These are phyloP conservation scores for Coemansia sp. DNA, from an alignment of 192 early-diverging fungal genomes.

Conservation along the genomic window DNA sequence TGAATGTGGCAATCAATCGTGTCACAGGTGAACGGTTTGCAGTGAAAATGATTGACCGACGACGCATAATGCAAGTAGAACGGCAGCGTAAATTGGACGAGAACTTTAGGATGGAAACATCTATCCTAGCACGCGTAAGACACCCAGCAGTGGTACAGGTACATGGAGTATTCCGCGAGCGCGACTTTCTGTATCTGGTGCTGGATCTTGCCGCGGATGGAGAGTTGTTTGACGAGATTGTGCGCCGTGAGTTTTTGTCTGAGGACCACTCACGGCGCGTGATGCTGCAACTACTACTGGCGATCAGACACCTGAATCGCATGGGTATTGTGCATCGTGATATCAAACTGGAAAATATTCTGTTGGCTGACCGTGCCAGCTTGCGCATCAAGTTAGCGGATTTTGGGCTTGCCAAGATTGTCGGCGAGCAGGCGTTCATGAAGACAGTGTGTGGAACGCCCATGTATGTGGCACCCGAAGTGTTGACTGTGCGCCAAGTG, in stretches of 20 bases:
- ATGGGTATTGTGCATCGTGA: conserved; percentile 73
- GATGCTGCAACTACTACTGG: conserved; percentile 74
- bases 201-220: conserved; percentile 73
- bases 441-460: conserved; percentile 92
- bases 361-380: conserved; percentile 58
- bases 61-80: conserved; percentile 29
- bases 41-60: conserved; percentile 76
- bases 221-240: conserved; percentile 92
- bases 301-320: conserved; percentile 70
- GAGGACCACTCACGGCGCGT: conserved; percentile 79
- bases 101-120: conserved; percentile 49
- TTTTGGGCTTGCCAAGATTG: conserved; percentile 92
- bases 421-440: conserved; percentile 65
- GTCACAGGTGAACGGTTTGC: conserved; percentile 65
- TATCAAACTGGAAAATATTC: conserved; percentile 81
- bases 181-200: conserved; percentile 51
- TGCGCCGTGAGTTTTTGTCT: conserved; percentile 67
- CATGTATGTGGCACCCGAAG: conserved; percentile 88
- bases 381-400: conserved; percentile 87
- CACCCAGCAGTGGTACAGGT: conserved; percentile 51
- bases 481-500: conserved; percentile 70
- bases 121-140: conserved; percentile 50
- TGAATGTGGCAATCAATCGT: conserved; percentile 63
- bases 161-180: conserved; percentile 52
- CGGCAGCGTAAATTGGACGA: conserved; percentile 46